Evolutionary conservation across 805 yeast species (phyloP).

Genomic region (Ogataea henricii): DNA sequence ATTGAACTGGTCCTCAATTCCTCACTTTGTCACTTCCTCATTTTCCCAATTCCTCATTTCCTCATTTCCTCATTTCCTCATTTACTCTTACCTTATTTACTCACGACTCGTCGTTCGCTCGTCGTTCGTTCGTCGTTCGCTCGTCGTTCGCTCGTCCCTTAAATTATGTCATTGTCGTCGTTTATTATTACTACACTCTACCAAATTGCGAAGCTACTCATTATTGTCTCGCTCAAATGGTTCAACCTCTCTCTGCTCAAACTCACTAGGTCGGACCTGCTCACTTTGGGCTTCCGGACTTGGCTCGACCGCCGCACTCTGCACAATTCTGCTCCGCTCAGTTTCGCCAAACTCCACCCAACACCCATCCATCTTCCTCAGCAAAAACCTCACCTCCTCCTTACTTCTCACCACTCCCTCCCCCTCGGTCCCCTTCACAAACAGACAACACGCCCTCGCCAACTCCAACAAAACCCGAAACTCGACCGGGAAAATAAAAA

Average conservation of each 20-base stretch:
- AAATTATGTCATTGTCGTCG: not conserved
- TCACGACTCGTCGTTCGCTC: not conserved
- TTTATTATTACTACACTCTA: not conserved
- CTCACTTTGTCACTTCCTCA: too few relatives aligned
- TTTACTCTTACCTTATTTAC: not conserved
- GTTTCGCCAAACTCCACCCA: slow-evolving; percentile 26
- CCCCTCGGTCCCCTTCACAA: slow-evolving; percentile 20
- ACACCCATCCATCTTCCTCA: slow-evolving; percentile 52
- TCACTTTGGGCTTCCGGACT: not conserved
- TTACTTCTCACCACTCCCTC: slow-evolving; percentile 26
- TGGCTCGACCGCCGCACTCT: too few relatives aligned
- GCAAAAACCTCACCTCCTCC: slow-evolving; percentile 40
- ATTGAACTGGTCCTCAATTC: too few relatives aligned
- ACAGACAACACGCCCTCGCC: slow-evolving; percentile 15
- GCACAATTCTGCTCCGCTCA: too few relatives aligned
- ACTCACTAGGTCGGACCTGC: too few relatives aligned
- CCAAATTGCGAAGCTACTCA: too few relatives aligned
- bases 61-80: too few relatives aligned
- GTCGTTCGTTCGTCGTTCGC: not conserved
- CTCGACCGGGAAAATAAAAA: slow-evolving; percentile 23
- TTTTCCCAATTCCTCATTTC: too few relatives aligned
- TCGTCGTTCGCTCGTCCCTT: not conserved
- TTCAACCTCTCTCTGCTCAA: too few relatives aligned
- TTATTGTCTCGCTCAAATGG: too few relatives aligned
- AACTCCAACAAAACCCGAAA: slow-evolving; percentile 15